A percentile compares a stretch with the other conserved stretches of the same genome.
phyloP scores from a whole-genome alignment of 2,329 filamentous ascomycete genomes.

The Clonostachys rhizophaga region DNA sequence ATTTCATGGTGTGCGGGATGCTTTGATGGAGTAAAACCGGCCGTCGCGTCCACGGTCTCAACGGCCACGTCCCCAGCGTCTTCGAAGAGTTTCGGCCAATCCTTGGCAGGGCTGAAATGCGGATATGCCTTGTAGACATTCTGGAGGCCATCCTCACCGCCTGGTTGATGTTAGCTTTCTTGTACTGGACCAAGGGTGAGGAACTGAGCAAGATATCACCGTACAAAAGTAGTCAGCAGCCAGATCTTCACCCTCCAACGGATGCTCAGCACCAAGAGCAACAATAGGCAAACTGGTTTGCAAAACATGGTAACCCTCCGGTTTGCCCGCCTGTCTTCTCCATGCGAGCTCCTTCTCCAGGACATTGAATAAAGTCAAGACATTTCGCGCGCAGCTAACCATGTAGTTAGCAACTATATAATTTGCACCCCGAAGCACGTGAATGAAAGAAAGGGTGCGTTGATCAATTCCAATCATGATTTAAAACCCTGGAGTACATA shows the following conservation, averaged over 20 bases:
- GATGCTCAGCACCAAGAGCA: conserved; percentile 80
- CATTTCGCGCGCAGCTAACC: conserved; percentile 76
- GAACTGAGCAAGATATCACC: conserved; percentile 17
- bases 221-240: conserved; percentile 84
- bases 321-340: conserved; percentile 64
- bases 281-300: conserved; percentile 73
- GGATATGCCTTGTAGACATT: conserved; percentile 72
- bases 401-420: no score
- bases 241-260: conserved; percentile 78
- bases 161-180: conserved; percentile 26
- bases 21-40: conserved; percentile 13
- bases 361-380: conserved; percentile 85
- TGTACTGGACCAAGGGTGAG: no score
- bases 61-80: conserved; percentile 9
- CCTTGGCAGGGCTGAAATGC: conserved; percentile 66
- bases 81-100: conserved; percentile 65
- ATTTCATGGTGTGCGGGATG: conserved; percentile 78
- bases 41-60: conserved; percentile 30
- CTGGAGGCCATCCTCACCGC: conserved; percentile 69
- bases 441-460: no score
- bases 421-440: no score
- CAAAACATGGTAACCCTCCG: conserved; percentile 69
- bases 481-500: no score
- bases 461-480: no score
- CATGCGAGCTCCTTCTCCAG: conserved; percentile 85